Evolutionary conservation across 2,329 filamentous ascomycete species (phyloP).

Genomic region (Pyrenochaeta sp.): DNA sequence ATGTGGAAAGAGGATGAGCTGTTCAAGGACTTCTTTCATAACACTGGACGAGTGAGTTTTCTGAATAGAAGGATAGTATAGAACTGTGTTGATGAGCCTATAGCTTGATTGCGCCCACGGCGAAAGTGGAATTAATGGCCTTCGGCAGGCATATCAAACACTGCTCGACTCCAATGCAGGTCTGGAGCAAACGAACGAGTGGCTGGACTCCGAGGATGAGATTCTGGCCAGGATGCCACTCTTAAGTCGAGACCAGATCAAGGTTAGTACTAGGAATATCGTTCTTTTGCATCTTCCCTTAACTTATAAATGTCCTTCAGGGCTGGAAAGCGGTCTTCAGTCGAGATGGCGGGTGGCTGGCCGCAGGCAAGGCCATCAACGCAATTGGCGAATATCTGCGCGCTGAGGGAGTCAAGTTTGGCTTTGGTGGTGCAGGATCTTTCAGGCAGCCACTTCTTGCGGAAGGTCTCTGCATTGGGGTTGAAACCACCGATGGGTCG

Average conservation of each 20-base stretch:
- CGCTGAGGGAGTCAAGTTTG: conserved; percentile 52
- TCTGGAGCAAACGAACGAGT: conserved; percentile 51
- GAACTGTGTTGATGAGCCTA: conserved; percentile 6
- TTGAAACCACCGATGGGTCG: conserved; percentile 53
- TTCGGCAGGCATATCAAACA: conserved; percentile 47
- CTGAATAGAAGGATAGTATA: background rate
- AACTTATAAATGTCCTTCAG: conserved; percentile 16
- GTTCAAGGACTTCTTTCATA: conserved; percentile 57
- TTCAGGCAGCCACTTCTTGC: conserved; percentile 54
- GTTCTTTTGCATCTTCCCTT: too few relatives aligned
- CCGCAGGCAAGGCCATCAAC: conserved; percentile 57
- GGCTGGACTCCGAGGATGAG: conserved; percentile 55
- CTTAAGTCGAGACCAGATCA: conserved; percentile 50
- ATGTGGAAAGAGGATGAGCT: conserved; percentile 56
- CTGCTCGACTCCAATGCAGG: conserved; percentile 39
- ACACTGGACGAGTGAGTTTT: conserved; percentile 47
- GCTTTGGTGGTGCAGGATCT: conserved; percentile 53
- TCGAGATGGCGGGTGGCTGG: conserved; percentile 57
- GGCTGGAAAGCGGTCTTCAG: conserved; percentile 58
- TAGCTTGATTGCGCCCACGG: conserved; percentile 43
- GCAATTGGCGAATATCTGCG: conserved; percentile 53
- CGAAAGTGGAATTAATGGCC: conserved; percentile 47
- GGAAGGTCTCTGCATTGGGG: conserved; percentile 48
- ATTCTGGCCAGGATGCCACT: conserved; percentile 53
- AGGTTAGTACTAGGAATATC: conserved; percentile 29